Evolutionary conservation across 306 rosid genomes (phyloP).

Genomic region (Cucurbita ficifolia): DNA sequence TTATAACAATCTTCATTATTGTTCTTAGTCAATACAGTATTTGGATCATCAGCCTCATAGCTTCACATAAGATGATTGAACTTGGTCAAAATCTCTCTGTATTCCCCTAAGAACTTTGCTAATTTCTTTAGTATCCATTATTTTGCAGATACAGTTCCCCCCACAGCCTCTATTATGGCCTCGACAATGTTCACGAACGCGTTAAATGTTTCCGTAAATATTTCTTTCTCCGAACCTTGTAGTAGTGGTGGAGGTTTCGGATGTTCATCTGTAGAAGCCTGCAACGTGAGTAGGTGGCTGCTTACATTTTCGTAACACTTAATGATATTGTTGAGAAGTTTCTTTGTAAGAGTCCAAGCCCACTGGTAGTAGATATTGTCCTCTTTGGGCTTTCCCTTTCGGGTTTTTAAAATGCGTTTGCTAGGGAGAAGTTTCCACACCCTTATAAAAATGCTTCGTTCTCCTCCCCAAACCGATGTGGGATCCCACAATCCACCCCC

Average conservation of each 20-base stretch:
- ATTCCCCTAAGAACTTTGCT: conserved; percentile 1
- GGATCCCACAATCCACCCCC: too few relatives aligned
- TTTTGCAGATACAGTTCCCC: conserved; percentile 71
- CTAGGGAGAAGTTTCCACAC: too few relatives aligned
- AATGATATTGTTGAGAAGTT: not conserved
- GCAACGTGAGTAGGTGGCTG: conserved; percentile 72
- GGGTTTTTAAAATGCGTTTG: too few relatives aligned
- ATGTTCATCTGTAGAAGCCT: conserved; percentile 56
- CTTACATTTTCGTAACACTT: not conserved
- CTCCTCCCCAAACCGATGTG: too few relatives aligned
- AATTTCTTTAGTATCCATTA: not conserved
- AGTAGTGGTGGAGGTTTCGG: conserved; percentile 46
- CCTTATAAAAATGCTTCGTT: too few relatives aligned
- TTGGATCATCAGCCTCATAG: not conserved
- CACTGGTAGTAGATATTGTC: too few relatives aligned
- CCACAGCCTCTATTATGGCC: conserved; percentile 59
- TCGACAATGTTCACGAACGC: conserved; percentile 49
- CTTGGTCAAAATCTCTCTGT: not conserved
- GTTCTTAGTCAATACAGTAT: not conserved
- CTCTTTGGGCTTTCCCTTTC: too few relatives aligned
- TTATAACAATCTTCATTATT: conserved; percentile 12
- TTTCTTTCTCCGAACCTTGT: conserved; percentile 73
- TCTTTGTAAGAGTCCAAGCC: not conserved
- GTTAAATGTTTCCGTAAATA: conserved; percentile 53
- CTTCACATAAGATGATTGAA: not conserved